Base-by-base conservation (phyloP, 2,329 filamentous ascomycete genomes). In the Bimuria novae-zelandiae region DNA sequence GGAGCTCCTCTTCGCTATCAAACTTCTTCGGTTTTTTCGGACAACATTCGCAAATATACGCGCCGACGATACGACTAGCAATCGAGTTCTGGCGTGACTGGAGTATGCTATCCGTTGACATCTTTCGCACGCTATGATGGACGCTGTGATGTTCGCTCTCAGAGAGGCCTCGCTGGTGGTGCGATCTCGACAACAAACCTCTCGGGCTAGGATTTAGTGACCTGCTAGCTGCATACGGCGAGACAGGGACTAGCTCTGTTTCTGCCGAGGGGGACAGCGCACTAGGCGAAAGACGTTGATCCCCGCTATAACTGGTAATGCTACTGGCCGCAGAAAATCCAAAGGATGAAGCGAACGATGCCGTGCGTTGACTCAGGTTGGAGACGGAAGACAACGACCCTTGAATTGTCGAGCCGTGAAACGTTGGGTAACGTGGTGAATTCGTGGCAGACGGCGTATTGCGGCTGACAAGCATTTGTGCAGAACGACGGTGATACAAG, bases 1-100 rank as follows among this genome's bases (percentile, higher is more conserved):
- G 86, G 51, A 97, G 79, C 61, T 96, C 90, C 59, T 93, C 89
- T 57, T 85, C 81, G 4, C 85, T 90, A 62, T 95, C 90, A 67
- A 97, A 97, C 69, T 95, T 96, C 75, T 95, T 96, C 1, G 92
- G 92, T 76, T 97, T 97, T 76, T 97, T 97, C 0, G 92, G 92
- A 75, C 92, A 97, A 73, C 93, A 97, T 67, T 96, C 91, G 76
- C 92, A 97, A 76, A 96, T 86, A 65, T 81, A 87, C 27, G 83
- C 71, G 17, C 84, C 84, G 43, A 82, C 79, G 40, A 85, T 75
- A 51, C 84, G 83, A 12, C 61, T 63, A 17, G 77, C 76, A 35
- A 78, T 68, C 47, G 77, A 80, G 53, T 75, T 77, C 43, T 79
- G 77, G 46, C 81, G 79, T 2, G 77, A 77, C 37, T 76, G 76